These are phyloP conservation scores for barley (Hordeum vulgare) DNA, from an alignment of 176 grass and related monocot species.

Conservation along the genomic window MorexV3_pseudomolecules_assembly NC_058522.1:548861969-548862468, in stretches of 20 bases:
- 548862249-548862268: background rate
- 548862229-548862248: background rate
- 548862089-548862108: slow-evolving; percentile 45
- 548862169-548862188: background rate
- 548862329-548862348: background rate
- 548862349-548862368: background rate
- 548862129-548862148: background rate
- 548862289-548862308: background rate
- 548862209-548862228: background rate
- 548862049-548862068: slow-evolving; percentile 52
- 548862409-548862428: slow-evolving; percentile 24
- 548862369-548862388: slow-evolving; percentile 42
- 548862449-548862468: slow-evolving; percentile 31
- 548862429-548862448: slow-evolving; percentile 25
- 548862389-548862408: slow-evolving; percentile 26
- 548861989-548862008: background rate
- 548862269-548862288: background rate
- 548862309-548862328: background rate
- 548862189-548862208: background rate
- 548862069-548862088: slow-evolving; percentile 54
- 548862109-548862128: slow-evolving; percentile 29
- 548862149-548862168: background rate
- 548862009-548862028: slow-evolving; percentile 4
- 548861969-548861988: slow-evolving; percentile 7
- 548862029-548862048: slow-evolving; percentile 39